Percentiles rank a stretch among this genome's conserved stretches.
These are phyloP conservation scores for Diplodia corticola DNA, from an alignment of 2,329 filamentous ascomycete genomes.

Conservation along the genomic window DNA sequence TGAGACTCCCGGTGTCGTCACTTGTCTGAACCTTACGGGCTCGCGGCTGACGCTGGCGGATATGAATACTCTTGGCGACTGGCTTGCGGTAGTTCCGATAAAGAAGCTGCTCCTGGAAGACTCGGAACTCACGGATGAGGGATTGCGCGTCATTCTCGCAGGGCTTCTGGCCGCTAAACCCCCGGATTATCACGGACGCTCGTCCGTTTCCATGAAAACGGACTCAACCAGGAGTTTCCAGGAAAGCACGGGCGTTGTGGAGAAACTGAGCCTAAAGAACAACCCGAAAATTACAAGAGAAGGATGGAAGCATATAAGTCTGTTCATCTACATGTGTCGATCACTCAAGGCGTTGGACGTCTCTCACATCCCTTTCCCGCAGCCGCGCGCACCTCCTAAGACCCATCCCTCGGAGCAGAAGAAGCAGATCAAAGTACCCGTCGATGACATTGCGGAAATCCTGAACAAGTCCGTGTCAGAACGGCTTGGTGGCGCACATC, in stretches of 20 bases:
- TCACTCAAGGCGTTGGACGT: slow-evolving; percentile 84
- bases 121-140: slow-evolving; percentile 83
- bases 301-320: slow-evolving; percentile 86
- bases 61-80: slow-evolving; percentile 85
- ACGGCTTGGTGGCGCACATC: slow-evolving; percentile 69
- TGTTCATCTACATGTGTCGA: slow-evolving; percentile 88
- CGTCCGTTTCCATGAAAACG: slow-evolving; percentile 24
- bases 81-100: slow-evolving; percentile 88
- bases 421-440: slow-evolving; percentile 15
- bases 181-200: slow-evolving; percentile 55
- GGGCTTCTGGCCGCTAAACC: slow-evolving; percentile 79
- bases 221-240: slow-evolving; percentile 27
- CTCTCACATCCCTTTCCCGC: slow-evolving; percentile 72
- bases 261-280: slow-evolving; percentile 85
- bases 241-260: slow-evolving; percentile 70
- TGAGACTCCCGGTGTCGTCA: slow-evolving; percentile 71
- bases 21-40: slow-evolving; percentile 78
- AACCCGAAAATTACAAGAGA: slow-evolving; percentile 80
- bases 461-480: slow-evolving; percentile 75
- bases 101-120: slow-evolving; percentile 84
- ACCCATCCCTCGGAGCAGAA: slow-evolving; percentile 23
- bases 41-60: slow-evolving; percentile 83
- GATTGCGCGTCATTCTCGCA: slow-evolving; percentile 80
- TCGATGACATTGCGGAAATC: slow-evolving; percentile 60
- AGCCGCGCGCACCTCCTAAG: slow-evolving; percentile 56